Conservation (phyloP, 176 grass and related monocot genomes). For the Lolium multiflorum region DNA sequence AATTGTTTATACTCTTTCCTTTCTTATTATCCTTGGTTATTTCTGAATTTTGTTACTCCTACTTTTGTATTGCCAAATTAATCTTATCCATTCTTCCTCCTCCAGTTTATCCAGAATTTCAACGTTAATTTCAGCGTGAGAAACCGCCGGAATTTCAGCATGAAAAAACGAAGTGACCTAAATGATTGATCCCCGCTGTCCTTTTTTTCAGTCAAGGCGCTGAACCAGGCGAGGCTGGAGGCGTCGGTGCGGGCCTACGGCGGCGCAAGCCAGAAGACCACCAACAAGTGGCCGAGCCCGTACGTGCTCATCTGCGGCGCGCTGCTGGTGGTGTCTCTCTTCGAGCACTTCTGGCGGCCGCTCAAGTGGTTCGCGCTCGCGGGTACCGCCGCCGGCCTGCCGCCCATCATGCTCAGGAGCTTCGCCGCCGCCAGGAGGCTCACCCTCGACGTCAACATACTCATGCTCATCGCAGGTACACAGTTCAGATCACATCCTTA, state of each 20-base stretch:
- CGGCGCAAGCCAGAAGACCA: constrained; percentile 26
- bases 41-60: no score
- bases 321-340: constrained; percentile 70
- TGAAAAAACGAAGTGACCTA: background rate
- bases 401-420: constrained; percentile 57
- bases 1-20: no score
- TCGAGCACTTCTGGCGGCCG: constrained; percentile 78
- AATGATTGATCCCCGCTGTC: background rate
- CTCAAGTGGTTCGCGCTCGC: constrained; percentile 78
- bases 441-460: constrained; percentile 94
- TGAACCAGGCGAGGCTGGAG: constrained; percentile 88
- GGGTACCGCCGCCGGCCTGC: constrained; percentile 51
- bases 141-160: background rate
- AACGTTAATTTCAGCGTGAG: background rate
- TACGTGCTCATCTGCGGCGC: constrained; percentile 65
- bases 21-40: no score
- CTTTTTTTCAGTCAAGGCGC: constrained; percentile 56
- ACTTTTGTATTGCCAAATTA: background rate
- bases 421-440: constrained; percentile 60
- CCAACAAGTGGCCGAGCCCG: constrained; percentile 87
- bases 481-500: background rate
- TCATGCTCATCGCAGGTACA: constrained; percentile 95
- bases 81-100: background rate
- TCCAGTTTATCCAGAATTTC: no score
- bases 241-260: constrained; percentile 80